Evolutionary conservation across 768 basidiomycete genomes (phyloP).

Genomic region (Termitomyces sp.): DNA sequence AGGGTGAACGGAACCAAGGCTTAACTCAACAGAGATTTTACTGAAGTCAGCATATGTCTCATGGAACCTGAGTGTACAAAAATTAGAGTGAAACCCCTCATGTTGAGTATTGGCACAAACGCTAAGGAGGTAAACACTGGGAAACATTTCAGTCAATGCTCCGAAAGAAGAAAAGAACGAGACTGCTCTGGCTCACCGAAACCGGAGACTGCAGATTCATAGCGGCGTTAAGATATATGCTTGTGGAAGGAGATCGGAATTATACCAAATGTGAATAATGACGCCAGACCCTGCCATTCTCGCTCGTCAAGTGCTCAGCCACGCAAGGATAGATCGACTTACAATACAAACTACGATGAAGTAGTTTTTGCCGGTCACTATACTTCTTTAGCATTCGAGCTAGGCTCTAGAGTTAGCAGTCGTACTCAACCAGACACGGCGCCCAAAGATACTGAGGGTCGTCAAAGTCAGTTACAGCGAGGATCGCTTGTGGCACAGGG

Average conservation of each 20-base stretch:
- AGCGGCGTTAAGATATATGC: background rate
- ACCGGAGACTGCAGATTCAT: slow-evolving; percentile 12
- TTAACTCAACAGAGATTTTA: slow-evolving; percentile 11
- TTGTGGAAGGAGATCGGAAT: background rate
- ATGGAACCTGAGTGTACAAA: slow-evolving; percentile 2
- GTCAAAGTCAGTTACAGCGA: background rate
- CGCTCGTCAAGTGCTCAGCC: background rate
- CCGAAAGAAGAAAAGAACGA: background rate
- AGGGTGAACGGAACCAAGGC: background rate
- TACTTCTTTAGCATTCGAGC: background rate
- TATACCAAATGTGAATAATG: slow-evolving; percentile 19
- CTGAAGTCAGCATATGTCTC: slow-evolving; percentile 5
- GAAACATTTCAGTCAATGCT: slow-evolving; percentile 17
- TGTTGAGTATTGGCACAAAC: slow-evolving; percentile 1
- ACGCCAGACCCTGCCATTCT: slow-evolving; percentile 10
- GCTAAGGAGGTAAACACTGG: slow-evolving; percentile 3
- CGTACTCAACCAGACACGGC: slow-evolving; percentile 29
- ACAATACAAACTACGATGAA: slow-evolving; percentile 21
- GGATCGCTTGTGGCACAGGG: background rate
- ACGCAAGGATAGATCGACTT: background rate
- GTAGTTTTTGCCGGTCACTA: slow-evolving; percentile 21
- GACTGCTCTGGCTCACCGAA: slow-evolving; percentile 10
- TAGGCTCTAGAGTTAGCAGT: background rate
- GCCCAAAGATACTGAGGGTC: slow-evolving; percentile 22
- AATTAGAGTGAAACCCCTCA: background rate